Percentiles rank a stretch among this genome's conserved stretches.
phyloP scores from a whole-genome alignment of 2,329 filamentous ascomycete genomes.

The Tricladium varicosporioides region DNA sequence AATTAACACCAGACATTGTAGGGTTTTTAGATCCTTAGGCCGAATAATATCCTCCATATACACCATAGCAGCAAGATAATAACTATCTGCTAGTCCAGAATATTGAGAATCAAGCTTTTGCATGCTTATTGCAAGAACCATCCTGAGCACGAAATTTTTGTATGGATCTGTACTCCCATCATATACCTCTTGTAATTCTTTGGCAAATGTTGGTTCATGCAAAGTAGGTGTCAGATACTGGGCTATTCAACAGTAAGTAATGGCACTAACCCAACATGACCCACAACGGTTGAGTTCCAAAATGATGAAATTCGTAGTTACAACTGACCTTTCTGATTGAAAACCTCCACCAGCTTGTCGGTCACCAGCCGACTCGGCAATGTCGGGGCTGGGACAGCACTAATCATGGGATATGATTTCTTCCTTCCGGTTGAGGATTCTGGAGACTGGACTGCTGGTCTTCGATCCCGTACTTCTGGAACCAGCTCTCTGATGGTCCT shows the following conservation, averaged over 20 bases:
- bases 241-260: constrained; percentile 48
- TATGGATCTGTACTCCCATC: constrained; percentile 73
- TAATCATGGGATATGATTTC: constrained; percentile 90
- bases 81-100: constrained; percentile 91
- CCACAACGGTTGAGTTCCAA: not conserved
- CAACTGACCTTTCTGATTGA: constrained; percentile 73
- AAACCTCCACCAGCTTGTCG: constrained; percentile 79
- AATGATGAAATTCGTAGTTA: not conserved
- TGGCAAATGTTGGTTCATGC: constrained; percentile 76
- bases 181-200: constrained; percentile 79
- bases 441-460: constrained; percentile 66
- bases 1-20: constrained; percentile 86
- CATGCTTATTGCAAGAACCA: constrained; percentile 92
- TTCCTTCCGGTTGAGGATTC: constrained; percentile 53
- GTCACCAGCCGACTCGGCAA: constrained; percentile 73
- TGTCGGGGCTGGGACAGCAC: constrained; percentile 73
- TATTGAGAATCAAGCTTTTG: constrained; percentile 89
- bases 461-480: constrained; percentile 65
- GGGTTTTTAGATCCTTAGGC: constrained; percentile 83
- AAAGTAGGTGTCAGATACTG: constrained; percentile 86
- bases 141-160: constrained; percentile 82
- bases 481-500: constrained; percentile 91
- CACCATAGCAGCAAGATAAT: constrained; percentile 86
- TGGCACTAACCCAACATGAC: no score
- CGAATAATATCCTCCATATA: constrained; percentile 79